These are phyloP conservation scores for Debaryomyces fabryi DNA, from an alignment of 1,139 yeast genomes.

Conservation along the genomic window DNA sequence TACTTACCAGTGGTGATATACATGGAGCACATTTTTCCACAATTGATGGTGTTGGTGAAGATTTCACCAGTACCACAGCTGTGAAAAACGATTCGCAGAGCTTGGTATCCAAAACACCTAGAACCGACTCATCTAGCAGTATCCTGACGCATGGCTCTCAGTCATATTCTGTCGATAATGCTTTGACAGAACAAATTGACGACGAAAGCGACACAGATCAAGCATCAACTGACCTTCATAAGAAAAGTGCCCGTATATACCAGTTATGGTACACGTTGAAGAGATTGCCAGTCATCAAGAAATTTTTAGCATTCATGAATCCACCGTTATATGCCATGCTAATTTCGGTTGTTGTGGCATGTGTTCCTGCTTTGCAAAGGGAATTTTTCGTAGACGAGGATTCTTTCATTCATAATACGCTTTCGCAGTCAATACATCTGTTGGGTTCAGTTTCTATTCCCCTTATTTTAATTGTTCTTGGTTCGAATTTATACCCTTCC, in stretches of 20 bases:
- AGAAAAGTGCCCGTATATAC: neutral
- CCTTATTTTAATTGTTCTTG: conserved; percentile 69
- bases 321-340: conserved; percentile 96
- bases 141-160: neutral
- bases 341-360: conserved; percentile 78
- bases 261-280: conserved; percentile 9
- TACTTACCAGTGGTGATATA: conserved; percentile 11
- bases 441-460: conserved; percentile 92
- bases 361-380: conserved; percentile 68
- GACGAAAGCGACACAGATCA: conserved; percentile 8
- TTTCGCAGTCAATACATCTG: conserved; percentile 75
- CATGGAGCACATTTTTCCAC: neutral
- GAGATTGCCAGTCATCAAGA: conserved; percentile 18
- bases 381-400: conserved; percentile 57
- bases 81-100: neutral
- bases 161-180: neutral
- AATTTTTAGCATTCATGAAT: conserved; percentile 66
- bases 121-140: neutral
- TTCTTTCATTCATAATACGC: conserved; percentile 69
- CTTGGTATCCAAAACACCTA: neutral
- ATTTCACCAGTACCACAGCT: neutral
- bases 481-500: conserved; percentile 74
- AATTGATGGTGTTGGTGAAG: neutral
- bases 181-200: neutral
- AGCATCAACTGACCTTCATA: neutral